phyloP scores from a whole-genome alignment of 768 basidiomycete species.

The Suillus subaureus region DNA sequence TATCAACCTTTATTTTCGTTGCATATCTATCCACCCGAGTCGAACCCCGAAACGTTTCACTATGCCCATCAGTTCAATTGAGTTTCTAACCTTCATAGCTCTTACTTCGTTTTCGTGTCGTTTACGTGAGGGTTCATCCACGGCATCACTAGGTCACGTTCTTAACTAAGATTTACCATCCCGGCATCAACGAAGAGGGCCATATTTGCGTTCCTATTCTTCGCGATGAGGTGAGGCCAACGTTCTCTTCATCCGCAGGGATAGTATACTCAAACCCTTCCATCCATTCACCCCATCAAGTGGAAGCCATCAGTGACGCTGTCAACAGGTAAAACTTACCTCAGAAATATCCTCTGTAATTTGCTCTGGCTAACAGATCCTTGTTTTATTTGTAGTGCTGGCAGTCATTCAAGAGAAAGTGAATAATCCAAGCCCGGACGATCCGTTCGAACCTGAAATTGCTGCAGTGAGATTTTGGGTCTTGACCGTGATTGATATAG shows the following conservation, averaged over 20 bases:
- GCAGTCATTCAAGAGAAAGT: slow-evolving; percentile 80
- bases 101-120: slow-evolving; percentile 6
- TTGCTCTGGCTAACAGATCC: slow-evolving; percentile 1
- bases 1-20: slow-evolving; percentile 7
- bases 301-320: slow-evolving; percentile 86
- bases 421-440: slow-evolving; percentile 86
- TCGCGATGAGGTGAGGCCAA: slow-evolving; percentile 69
- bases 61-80: slow-evolving; percentile 9
- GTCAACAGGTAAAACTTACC: slow-evolving; percentile 53
- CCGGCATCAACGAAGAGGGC: slow-evolving; percentile 89
- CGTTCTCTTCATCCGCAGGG: slow-evolving; percentile 5
- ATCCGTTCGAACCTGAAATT: slow-evolving; percentile 87
- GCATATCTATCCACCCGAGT: slow-evolving; percentile 2
- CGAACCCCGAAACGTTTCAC: slow-evolving; percentile 24
- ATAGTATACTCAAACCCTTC: not conserved
- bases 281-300: slow-evolving; percentile 38
- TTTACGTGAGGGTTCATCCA: slow-evolving; percentile 22
- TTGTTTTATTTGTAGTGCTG: slow-evolving; percentile 52
- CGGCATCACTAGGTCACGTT: slow-evolving; percentile 64
- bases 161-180: slow-evolving; percentile 87
- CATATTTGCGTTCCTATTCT: slow-evolving; percentile 83
- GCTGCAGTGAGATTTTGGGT: slow-evolving; percentile 61
- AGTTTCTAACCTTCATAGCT: slow-evolving; percentile 1
- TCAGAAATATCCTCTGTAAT: not conserved
- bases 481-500: slow-evolving; percentile 2